Conservation (phyloP, 2,329 filamentous ascomycete genomes). For the Hypomyces rosellus region DNA sequence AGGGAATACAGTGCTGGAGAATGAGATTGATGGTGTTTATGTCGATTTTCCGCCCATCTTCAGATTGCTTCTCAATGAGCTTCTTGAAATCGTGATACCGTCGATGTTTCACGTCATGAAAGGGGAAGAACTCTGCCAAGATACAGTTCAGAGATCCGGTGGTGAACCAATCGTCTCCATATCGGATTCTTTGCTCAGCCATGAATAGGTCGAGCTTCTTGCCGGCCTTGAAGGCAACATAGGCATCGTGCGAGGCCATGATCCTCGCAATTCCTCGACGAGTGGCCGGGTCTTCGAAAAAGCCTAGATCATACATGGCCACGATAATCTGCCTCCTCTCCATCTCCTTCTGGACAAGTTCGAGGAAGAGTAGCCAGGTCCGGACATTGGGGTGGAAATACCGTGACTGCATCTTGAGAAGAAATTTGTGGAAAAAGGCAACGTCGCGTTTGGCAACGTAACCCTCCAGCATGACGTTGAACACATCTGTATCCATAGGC, state of each 20-base stretch:
- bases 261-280: conserved; percentile 33
- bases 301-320: conserved; percentile 39
- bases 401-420: conserved; percentile 35
- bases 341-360: conserved; percentile 54
- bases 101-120: conserved; percentile 23
- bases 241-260: conserved; percentile 38
- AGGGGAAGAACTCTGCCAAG: conserved; percentile 36
- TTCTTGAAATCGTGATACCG: conserved; percentile 22
- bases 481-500: conserved; percentile 40
- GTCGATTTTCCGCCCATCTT: conserved; percentile 21
- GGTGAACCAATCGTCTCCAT: conserved; percentile 42
- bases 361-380: conserved; percentile 45
- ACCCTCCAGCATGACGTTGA: conserved; percentile 41
- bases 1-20: conserved; percentile 24
- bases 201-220: conserved; percentile 33
- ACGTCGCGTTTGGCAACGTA: conserved; percentile 34
- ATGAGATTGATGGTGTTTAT: conserved; percentile 33
- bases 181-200: conserved; percentile 33
- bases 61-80: conserved; percentile 20
- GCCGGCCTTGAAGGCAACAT: conserved; percentile 33
- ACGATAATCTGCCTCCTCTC: conserved; percentile 40
- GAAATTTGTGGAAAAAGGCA: conserved; percentile 33
- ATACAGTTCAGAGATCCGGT: conserved; percentile 30
- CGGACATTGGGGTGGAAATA: conserved; percentile 35
- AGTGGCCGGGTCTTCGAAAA: conserved; percentile 33